Evolutionary conservation across 2,329 filamentous ascomycete genomes (phyloP), one percentile per base, ranked within the genome.

Genomic region (Epichloe festucae): DNA sequence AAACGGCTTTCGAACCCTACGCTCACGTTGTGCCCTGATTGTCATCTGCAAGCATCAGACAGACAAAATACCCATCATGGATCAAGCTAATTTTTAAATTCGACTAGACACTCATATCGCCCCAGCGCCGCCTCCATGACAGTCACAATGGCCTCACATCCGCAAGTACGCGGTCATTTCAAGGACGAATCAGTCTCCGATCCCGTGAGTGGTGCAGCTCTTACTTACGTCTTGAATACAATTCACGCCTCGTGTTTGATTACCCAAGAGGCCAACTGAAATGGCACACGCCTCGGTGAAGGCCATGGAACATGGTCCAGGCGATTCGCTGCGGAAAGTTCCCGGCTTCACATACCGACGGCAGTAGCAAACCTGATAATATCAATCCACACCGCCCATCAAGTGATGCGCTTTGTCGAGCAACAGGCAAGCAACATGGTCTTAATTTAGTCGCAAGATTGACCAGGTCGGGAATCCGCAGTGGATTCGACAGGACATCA

Each of bases 161-260:
- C 54, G 50, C 56, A 56, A 41, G 53, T 53, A 48, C 56, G 56
- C 53, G 52, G 56, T 14, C 53, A 57, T 15, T 56, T 56, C 50
- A 57, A 57, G 35, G 55, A 56, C 8, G 56, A 57, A 36, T 17
- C 51, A 11, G 50, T 52, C 10, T 46, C 54, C 27, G 55, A 57
- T 43, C 14, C 54, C 3, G 56, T 57, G 49, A 54, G 56, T 56
- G 40, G 4, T 34, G 6, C 42, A 48, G 34, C 51, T 53, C 46
- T 41, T 52, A 27, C 23, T 6, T 27, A 10, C 15, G 19, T 54
- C 34, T 48, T 42, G 2, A 3, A 19, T 19, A 35, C 23, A 36
- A 15, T 12, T 34, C 50, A 21, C 44, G 6, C n/a, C 19, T 50
- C 41, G 35, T 27, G 41, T 35, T 39, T 36, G 27, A 27, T 36